These are phyloP conservation scores for Leccinellum luteum DNA, from an alignment of 768 basidiomycete genomes.

Conservation along the genomic window DNA sequence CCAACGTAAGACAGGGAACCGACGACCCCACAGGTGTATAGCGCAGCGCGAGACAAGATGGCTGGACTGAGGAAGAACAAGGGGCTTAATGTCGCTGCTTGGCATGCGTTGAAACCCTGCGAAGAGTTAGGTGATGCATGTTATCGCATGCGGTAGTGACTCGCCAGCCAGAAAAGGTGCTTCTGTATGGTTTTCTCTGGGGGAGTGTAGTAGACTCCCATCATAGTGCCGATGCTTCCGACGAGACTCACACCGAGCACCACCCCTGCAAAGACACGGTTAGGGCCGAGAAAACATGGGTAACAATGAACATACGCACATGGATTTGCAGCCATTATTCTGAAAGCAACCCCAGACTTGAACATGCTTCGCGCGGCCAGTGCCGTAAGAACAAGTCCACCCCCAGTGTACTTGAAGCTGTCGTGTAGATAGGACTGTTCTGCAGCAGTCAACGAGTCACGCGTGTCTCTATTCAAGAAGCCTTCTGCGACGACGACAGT, in stretches of 20 bases:
- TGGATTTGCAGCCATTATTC: constrained; percentile 81
- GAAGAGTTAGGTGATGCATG: constrained; percentile 2
- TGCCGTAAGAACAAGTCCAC: constrained; percentile 74
- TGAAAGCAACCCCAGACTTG: constrained; percentile 60
- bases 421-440: constrained; percentile 74
- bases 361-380: constrained; percentile 78
- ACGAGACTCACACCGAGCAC: constrained; percentile 79
- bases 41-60: constrained; percentile 79
- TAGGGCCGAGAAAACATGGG: constrained; percentile 2
- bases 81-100: constrained; percentile 83
- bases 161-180: constrained; percentile 76
- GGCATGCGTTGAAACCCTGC: constrained; percentile 81
- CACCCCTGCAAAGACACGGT: constrained; percentile 49
- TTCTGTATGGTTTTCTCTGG: constrained; percentile 76
- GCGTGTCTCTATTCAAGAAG: constrained; percentile 75
- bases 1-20: constrained; percentile 85
- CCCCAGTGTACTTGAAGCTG: constrained; percentile 82
- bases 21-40: constrained; percentile 87
- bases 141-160: constrained; percentile 20
- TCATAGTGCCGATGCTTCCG: constrained; percentile 82
- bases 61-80: constrained; percentile 88
- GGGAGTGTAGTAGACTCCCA: constrained; percentile 74
- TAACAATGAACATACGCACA: constrained; percentile 42
- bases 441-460: constrained; percentile 56
- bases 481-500: constrained; percentile 61